Base-by-base conservation (phyloP, 1,284 basidiomycete species). In the Sphagnurus paluster region DNA sequence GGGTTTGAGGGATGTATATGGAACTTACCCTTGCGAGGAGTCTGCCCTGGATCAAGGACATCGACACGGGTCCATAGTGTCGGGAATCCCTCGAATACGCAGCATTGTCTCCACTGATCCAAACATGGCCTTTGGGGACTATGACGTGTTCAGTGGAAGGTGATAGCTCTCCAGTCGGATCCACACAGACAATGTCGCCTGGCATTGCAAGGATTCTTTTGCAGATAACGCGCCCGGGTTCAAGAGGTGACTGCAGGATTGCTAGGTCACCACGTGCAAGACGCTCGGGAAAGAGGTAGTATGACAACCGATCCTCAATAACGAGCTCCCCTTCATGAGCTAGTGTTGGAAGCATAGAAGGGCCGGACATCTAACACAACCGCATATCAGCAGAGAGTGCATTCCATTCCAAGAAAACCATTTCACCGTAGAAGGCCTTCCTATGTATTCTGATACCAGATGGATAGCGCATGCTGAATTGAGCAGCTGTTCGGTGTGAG, bases 71-170 rank as follows among this genome's bases (percentile, higher is more conserved):
- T 0, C 96, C 96, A 67, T 98, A 98, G 33, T 77, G 71, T 46
- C 95, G 76, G 21, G 93, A 98, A 67, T 98, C 96, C 7, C 84
- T 82, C 34, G 92, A 94, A 56, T 79, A 80, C 23, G 79, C 74
- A 46, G 89, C 72, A 58, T 99, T 99, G 71, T 99, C 96, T 10
- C 96, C 96, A 21, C 76, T 80, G 34, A 97, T 73, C 95, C 95
- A 99, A n/a, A 98, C 66, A 64, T 94, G 89, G 2, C 90, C 90
- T 57, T 79, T 79, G 1, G 93, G 91, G 6, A 95, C 69, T 21
- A 84, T 63, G 13, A 91, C 77, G 58, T 90, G 90, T 60, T 85
- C 86, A 32, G 70, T 77, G 9, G 77, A 80, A 17, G 77, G 77
- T 16, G 80, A 77, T 53, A 69, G 67, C 49, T 68, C 55, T n/a